Percentiles rank a stretch among this genome's conserved stretches.
Evolutionary conservation across 306 rosid species (phyloP).

Genomic region (Castanea sativa): DNA sequence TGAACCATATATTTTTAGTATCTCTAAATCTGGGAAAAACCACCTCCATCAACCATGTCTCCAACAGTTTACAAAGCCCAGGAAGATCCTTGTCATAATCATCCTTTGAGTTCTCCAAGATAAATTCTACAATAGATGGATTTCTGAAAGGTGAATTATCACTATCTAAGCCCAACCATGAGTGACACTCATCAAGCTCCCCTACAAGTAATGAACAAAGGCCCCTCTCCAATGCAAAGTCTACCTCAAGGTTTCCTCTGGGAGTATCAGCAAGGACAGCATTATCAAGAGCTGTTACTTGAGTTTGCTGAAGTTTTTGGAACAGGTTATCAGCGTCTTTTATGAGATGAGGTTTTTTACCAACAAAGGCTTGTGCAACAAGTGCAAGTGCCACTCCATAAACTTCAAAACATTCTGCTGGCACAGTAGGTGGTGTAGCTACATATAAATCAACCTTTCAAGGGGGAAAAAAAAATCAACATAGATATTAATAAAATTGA

Average conservation of each 20-base stretch:
- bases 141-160: conserved; percentile 74
- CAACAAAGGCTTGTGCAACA: conserved; percentile 85
- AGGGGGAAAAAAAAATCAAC: not conserved
- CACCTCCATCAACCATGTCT: conserved; percentile 92
- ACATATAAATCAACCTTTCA: conserved; percentile 90
- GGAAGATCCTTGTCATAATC: conserved; percentile 87
- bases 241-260: conserved; percentile 64
- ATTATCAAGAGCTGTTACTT: conserved; percentile 47
- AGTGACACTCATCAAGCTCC: conserved; percentile 76
- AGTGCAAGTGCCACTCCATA: conserved; percentile 97
- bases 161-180: conserved; percentile 87
- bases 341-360: conserved; percentile 85
- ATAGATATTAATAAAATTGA: not conserved
- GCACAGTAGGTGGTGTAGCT: conserved; percentile 89
- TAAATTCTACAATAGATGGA: conserved; percentile 71
- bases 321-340: conserved; percentile 89
- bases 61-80: conserved; percentile 88
- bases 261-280: conserved; percentile 46
- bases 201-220: conserved; percentile 95
- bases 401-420: conserved; percentile 96
- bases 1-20: conserved; percentile 60
- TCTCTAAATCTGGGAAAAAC: conserved; percentile 93
- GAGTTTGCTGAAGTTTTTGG: conserved; percentile 92
- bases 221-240: conserved; percentile 93
- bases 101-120: conserved; percentile 70